phyloP scores from a whole-genome alignment of 495 filamentous ascomycete species.

The Penicillium cinerascens region DNA sequence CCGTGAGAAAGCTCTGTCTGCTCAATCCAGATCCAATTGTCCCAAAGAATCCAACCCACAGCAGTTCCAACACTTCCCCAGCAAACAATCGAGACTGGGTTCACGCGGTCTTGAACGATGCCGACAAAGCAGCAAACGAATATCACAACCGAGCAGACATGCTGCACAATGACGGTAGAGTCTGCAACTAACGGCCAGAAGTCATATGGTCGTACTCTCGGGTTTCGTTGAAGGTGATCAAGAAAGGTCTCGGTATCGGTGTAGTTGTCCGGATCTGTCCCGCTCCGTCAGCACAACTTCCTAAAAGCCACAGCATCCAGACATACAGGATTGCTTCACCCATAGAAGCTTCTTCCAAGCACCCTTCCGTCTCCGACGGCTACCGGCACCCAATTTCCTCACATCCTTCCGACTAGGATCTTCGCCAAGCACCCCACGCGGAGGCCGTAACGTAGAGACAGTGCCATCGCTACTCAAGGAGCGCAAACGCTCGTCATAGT shows the following conservation, averaged over 20 bases:
- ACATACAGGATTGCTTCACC: conserved; percentile 92
- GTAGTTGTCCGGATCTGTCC: conserved; percentile 93
- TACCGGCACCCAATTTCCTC: conserved; percentile 52
- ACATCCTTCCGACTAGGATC: conserved; percentile 32
- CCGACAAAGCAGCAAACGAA: conserved; percentile 92
- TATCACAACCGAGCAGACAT: conserved; percentile 89
- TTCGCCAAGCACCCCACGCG: conserved; percentile 31
- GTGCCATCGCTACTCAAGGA: conserved; percentile 30
- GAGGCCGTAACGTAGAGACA: conserved; percentile 36
- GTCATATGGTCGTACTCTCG: conserved; percentile 89
- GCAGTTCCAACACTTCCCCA: conserved; percentile 81
- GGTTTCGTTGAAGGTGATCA: conserved; percentile 93
- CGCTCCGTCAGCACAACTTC: conserved; percentile 3
- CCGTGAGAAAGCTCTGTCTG: conserved; percentile 43
- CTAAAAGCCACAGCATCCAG: background rate
- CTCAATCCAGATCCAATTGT: conserved; percentile 72
- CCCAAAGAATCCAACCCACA: conserved; percentile 87
- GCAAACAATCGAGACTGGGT: conserved; percentile 79
- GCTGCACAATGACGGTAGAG: conserved; percentile 94
- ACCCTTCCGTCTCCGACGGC: conserved; percentile 62
- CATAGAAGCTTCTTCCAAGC: conserved; percentile 94
- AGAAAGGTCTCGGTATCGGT: conserved; percentile 95
- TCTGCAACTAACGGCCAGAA: conserved; percentile 97
- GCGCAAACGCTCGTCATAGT: conserved; percentile 36
- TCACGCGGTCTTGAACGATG: conserved; percentile 80